phyloP scores from a whole-genome alignment of 2,329 filamentous ascomycete genomes.

The Aaosphaeria arxii region DNA sequence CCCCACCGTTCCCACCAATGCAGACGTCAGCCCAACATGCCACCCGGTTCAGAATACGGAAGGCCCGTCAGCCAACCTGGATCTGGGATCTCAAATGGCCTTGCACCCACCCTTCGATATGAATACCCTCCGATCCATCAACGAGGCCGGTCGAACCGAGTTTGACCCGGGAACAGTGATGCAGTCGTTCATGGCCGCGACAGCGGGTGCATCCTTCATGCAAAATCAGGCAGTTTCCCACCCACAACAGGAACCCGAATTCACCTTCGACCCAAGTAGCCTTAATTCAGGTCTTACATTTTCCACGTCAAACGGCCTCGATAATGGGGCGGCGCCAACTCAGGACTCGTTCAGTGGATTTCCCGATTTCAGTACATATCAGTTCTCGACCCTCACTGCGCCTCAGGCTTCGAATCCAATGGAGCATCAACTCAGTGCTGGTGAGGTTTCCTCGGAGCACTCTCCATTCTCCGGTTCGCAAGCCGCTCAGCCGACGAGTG shows the following conservation, averaged over 20 bases:
- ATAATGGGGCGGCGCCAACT: slow-evolving; percentile 17
- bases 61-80: slow-evolving; percentile 24
- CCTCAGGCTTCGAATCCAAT: slow-evolving; percentile 18
- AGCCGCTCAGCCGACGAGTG: slow-evolving; percentile 31
- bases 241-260: slow-evolving; percentile 20
- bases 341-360: slow-evolving; percentile 22
- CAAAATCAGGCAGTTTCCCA: slow-evolving; percentile 22
- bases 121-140: slow-evolving; percentile 29
- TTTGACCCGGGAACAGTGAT: slow-evolving; percentile 31
- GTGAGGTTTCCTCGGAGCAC: slow-evolving; percentile 28
- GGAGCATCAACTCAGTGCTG: slow-evolving; percentile 28
- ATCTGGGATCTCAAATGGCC: slow-evolving; percentile 27
- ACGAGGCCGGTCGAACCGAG: slow-evolving; percentile 26
- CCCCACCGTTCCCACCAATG: slow-evolving; percentile 11
- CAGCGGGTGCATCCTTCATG: slow-evolving; percentile 31
- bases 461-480: slow-evolving; percentile 36
- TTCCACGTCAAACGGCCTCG: slow-evolving; percentile 18
- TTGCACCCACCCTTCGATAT: slow-evolving; percentile 33
- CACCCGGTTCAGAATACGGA: slow-evolving; percentile 31
- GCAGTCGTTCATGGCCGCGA: slow-evolving; percentile 36
- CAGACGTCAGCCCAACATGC: slow-evolving; percentile 35
- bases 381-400: slow-evolving; percentile 23
- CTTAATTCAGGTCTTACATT: slow-evolving; percentile 22
- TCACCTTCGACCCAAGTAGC: slow-evolving; percentile 19
- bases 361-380: slow-evolving; percentile 22